Conservation (phyloP, 306 rosid species). For the Biancaea sappan region DNA sequence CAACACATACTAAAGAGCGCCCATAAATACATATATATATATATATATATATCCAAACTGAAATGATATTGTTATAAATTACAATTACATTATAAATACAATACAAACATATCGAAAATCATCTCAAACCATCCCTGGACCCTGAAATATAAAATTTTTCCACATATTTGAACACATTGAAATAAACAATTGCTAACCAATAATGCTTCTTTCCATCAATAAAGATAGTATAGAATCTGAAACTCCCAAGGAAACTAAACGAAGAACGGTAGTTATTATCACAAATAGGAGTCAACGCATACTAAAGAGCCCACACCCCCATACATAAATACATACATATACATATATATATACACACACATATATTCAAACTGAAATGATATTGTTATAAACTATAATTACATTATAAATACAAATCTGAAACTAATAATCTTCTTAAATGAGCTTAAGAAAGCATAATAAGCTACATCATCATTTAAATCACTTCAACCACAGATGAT, state of each 20-base stretch:
- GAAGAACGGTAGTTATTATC: constrained; percentile 13
- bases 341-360: too few relatives aligned
- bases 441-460: not conserved
- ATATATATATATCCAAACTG: too few relatives aligned
- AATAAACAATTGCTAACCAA: constrained; percentile 3
- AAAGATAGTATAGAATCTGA: constrained; percentile 9
- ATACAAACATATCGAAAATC: too few relatives aligned
- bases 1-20: not conserved
- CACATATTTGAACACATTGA: constrained; percentile 5
- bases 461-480: not conserved
- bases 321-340: too few relatives aligned
- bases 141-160: too few relatives aligned
- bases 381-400: constrained; percentile 2
- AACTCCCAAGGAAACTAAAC: not conserved
- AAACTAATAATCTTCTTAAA: constrained; percentile 14
- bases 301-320: not conserved
- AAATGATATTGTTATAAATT: constrained; percentile 8
- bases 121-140: too few relatives aligned
- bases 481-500: constrained; percentile 16
- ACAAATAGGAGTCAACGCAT: constrained; percentile 2
- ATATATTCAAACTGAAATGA: constrained; percentile 11
- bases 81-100: not conserved
- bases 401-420: not conserved
- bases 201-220: not conserved
- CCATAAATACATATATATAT: too few relatives aligned